Conservation (phyloP, 495 filamentous ascomycete genomes). For the Tuber calosporum region DNA sequence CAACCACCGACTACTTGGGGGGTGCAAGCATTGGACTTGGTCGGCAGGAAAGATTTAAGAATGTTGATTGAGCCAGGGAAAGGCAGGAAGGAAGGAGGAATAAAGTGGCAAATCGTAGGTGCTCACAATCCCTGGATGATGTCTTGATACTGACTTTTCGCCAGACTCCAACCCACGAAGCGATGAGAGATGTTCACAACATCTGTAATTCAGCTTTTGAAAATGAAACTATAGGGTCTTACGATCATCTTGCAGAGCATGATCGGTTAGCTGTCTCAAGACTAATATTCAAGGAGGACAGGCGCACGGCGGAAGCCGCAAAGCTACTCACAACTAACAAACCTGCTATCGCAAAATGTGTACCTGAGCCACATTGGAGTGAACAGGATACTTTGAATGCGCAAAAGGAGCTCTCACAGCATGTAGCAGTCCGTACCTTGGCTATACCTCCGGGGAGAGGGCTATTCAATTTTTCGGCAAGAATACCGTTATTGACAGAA, state of each 20-base stretch:
- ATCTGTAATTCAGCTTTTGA: slow-evolving; percentile 59
- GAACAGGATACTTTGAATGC: slow-evolving; percentile 82
- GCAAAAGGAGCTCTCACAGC: slow-evolving; percentile 83
- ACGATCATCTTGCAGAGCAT: slow-evolving; percentile 62
- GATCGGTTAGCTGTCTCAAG: slow-evolving; percentile 74
- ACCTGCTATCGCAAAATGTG: slow-evolving; percentile 65
- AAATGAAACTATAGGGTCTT: slow-evolving; percentile 53
- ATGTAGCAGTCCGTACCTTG: slow-evolving; percentile 75
- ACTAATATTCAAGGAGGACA: slow-evolving; percentile 83
- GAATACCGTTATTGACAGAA: slow-evolving; percentile 79
- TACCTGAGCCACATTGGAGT: slow-evolving; percentile 67
- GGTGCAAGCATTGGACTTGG: slow-evolving; percentile 59
- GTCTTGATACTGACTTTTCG: slow-evolving; percentile 12
- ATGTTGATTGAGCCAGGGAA: slow-evolving; percentile 55
- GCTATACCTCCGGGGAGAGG: slow-evolving; percentile 79
- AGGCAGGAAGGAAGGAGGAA: slow-evolving; percentile 36
- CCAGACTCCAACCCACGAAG: slow-evolving; percentile 56
- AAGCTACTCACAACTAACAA: slow-evolving; percentile 70
- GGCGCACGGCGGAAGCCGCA: slow-evolving; percentile 73
- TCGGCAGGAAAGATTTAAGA: slow-evolving; percentile 73
- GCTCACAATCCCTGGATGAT: slow-evolving; percentile 1
- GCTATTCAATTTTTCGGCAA: slow-evolving; percentile 73
- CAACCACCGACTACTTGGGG: slow-evolving; percentile 73
- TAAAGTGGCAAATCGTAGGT: slow-evolving; percentile 39
- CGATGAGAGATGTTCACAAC: slow-evolving; percentile 64